phyloP scores from a whole-genome alignment of 345 rosid genomes.

The Fremontodendron californicum region DNA sequence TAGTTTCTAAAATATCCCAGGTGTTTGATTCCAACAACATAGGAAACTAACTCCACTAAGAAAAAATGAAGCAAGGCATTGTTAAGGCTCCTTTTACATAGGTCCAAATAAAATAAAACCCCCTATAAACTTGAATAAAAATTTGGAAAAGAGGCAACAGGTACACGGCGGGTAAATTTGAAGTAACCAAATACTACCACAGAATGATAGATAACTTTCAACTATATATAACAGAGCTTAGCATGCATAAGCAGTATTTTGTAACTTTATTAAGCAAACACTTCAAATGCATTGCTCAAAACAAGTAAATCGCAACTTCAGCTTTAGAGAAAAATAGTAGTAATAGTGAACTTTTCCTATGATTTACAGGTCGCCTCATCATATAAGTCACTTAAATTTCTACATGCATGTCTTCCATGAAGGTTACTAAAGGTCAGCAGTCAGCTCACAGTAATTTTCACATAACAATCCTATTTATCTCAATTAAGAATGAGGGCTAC shows the following conservation, averaged over 20 bases:
- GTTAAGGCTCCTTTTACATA: not conserved
- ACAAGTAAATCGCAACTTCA: not conserved
- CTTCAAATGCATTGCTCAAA: slow-evolving; percentile 1
- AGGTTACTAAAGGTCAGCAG: not conserved
- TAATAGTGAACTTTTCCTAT: not conserved
- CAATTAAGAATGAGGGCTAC: not conserved
- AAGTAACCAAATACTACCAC: not conserved
- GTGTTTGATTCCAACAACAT: not conserved
- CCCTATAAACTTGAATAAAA: not conserved
- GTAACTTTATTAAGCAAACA: not conserved
- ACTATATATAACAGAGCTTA: too few relatives aligned
- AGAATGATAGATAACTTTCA: not conserved
- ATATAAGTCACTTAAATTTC: not conserved
- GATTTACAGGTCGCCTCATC: not conserved
- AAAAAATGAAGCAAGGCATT: not conserved
- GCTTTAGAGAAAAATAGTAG: not conserved
- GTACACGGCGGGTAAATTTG: not conserved
- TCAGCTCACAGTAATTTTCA: not conserved
- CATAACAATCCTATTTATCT: not conserved
- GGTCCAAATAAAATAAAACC: not conserved
- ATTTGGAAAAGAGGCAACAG: not conserved
- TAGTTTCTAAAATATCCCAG: not conserved
- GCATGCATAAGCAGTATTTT: not conserved
- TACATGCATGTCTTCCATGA: not conserved
- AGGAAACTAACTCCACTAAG: not conserved